Evolutionary conservation across 305 asterid species (phyloP).

Genomic region (Petunia hybrid): DNA sequence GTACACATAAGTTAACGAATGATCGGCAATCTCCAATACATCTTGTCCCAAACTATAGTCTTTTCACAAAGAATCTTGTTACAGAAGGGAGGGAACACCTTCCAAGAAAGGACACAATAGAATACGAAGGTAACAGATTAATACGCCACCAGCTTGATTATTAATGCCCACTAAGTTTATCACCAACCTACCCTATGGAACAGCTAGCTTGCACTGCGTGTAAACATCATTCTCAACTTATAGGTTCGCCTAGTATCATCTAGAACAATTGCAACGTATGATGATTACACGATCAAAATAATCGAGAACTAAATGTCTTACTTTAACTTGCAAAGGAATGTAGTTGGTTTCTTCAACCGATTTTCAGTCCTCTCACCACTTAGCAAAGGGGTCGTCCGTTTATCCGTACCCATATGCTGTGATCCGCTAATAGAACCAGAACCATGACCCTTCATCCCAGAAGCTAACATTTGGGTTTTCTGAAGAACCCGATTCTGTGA

Average conservation of each 20-base stretch:
- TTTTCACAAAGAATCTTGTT: constrained; percentile 21
- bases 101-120: not conserved
- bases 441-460: constrained; percentile 82
- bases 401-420: constrained; percentile 69
- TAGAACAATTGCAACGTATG: not conserved
- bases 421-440: constrained; percentile 90
- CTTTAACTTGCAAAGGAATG: constrained; percentile 99
- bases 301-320: constrained; percentile 51
- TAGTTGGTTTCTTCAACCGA: constrained; percentile 96
- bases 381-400: constrained; percentile 76
- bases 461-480: constrained; percentile 79
- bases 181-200: not conserved
- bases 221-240: not conserved
- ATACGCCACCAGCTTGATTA: not conserved
- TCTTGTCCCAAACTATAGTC: constrained; percentile 21
- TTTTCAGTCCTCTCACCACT: constrained; percentile 89
- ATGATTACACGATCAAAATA: constrained; percentile 7
- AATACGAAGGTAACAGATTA: not conserved
- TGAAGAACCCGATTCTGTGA: constrained; percentile 84
- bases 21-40: not conserved
- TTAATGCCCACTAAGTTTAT: constrained; percentile 17
- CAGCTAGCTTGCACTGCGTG: not conserved
- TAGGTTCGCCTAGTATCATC: too few relatives aligned
- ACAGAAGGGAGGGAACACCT: constrained; percentile 9
- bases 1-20: constrained; percentile 9